Evolutionary conservation across 768 basidiomycete species (phyloP).

Genomic region (Candolleomyces aberdarensis): DNA sequence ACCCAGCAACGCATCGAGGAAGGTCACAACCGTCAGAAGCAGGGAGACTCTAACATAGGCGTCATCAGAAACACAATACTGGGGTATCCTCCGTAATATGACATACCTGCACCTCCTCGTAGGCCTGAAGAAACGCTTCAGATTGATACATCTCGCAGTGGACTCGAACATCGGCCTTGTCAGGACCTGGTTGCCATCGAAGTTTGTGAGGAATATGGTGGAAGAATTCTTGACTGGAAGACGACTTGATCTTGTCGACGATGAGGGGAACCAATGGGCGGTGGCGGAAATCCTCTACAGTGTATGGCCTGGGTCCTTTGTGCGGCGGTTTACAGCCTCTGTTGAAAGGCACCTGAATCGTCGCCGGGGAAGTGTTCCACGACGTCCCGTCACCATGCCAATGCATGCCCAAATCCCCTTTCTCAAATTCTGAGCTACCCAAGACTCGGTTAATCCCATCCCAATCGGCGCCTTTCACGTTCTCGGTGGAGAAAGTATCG

Average conservation of each 20-base stretch:
- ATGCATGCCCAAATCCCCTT: not conserved
- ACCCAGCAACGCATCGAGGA: not conserved
- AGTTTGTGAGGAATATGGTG: not conserved
- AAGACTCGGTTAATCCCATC: not conserved
- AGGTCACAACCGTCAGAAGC: not conserved
- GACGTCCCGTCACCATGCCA: not conserved
- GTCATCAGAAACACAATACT: too few relatives aligned
- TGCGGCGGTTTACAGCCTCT: not conserved
- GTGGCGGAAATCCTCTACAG: not conserved
- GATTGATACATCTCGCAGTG: constrained; percentile 17
- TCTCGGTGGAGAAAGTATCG: not conserved
- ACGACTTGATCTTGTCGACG: not conserved
- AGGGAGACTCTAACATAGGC: not conserved
- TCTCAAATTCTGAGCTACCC: not conserved
- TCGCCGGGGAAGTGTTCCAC: not conserved
- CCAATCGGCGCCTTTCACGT: not conserved
- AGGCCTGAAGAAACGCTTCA: constrained; percentile 16
- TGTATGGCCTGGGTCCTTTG: not conserved
- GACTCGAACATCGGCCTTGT: constrained; percentile 10
- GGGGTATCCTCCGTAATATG: not conserved
- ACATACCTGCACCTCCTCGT: constrained; percentile 5
- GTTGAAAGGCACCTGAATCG: not conserved
- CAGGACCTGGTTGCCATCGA: not conserved
- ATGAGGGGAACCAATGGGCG: constrained; percentile 3
- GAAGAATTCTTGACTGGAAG: not conserved